Evolutionary conservation across 140 eudicot species (phyloP).

Genomic region (Flaveria floridana): DNA sequence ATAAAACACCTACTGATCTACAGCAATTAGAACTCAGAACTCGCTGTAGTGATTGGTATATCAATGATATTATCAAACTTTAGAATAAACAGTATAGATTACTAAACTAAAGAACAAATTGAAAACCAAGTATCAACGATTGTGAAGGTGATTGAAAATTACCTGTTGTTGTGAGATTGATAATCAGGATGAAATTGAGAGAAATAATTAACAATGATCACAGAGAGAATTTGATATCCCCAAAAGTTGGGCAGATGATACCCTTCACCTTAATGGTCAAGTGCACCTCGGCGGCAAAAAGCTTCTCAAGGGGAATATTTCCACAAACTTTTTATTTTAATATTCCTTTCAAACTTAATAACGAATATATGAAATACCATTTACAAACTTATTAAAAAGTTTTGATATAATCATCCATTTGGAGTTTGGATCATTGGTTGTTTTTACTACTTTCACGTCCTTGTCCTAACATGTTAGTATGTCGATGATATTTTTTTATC

Average conservation of each 20-base stretch:
- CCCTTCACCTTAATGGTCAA: not conserved
- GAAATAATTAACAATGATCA: not conserved
- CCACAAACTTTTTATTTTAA: not conserved
- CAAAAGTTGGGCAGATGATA: slow-evolving; percentile 1
- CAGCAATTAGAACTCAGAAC: not conserved
- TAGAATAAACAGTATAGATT: not conserved
- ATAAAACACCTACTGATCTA: not conserved
- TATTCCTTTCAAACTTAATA: slow-evolving; percentile 26
- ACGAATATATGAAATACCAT: not conserved
- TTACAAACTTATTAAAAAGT: no score
- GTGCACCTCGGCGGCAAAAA: slow-evolving; percentile 36
- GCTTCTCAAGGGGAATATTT: slow-evolving; percentile 24
- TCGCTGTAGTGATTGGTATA: not conserved
- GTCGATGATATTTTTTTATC: no score
- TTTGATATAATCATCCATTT: no score
- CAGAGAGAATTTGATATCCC: slow-evolving; percentile 13
- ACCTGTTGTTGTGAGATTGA: slow-evolving; percentile 20
- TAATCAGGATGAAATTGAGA: not conserved
- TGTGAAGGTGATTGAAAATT: not conserved
- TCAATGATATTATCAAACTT: not conserved
- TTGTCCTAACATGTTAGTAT: no score
- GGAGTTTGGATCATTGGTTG: no score
- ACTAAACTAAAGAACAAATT: not conserved
- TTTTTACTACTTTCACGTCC: no score
- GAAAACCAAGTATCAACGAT: not conserved